These are phyloP conservation scores for Ocimum tenuiflorum DNA, from an alignment of 257 asterid genomes.

Conservation along the genomic window DNA sequence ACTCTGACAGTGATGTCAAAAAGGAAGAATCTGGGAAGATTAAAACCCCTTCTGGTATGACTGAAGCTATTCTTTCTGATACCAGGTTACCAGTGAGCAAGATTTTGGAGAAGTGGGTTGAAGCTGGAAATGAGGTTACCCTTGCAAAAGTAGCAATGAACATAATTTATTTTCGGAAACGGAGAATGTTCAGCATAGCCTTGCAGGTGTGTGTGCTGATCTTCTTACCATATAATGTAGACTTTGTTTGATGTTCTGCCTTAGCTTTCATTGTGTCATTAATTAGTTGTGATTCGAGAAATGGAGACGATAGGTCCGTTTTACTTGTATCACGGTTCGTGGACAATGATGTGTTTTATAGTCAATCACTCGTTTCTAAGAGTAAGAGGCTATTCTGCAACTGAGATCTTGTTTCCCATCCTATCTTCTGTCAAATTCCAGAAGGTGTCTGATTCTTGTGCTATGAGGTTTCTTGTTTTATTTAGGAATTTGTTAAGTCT, in stretches of 20 bases:
- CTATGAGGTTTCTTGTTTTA: neutral
- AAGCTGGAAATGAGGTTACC: conserved; percentile 59
- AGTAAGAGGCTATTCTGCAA: neutral
- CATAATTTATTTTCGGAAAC: conserved; percentile 42
- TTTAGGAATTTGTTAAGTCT: neutral
- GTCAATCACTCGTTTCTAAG: neutral
- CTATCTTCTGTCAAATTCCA: neutral
- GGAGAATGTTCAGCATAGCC: conserved; percentile 48
- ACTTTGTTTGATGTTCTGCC: neutral
- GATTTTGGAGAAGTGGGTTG: conserved; percentile 57
- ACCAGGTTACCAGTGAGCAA: conserved; percentile 28
- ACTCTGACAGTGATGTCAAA: conserved; percentile 24
- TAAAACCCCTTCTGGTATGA: conserved; percentile 26
- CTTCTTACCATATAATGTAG: neutral
- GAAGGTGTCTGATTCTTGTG: neutral
- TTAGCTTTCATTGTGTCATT: neutral
- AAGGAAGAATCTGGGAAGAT: conserved; percentile 19
- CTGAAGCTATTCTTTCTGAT: conserved; percentile 44
- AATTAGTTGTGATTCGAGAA: neutral
- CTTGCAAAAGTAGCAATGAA: conserved; percentile 29
- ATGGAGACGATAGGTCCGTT: neutral
- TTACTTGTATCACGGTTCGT: neutral
- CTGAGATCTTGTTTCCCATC: neutral
- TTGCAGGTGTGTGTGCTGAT: conserved; percentile 50
- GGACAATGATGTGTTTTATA: neutral